Evolutionary conservation across 2,329 filamentous ascomycete species (phyloP).

Genomic region (Iodosphaeria phyllophila): DNA sequence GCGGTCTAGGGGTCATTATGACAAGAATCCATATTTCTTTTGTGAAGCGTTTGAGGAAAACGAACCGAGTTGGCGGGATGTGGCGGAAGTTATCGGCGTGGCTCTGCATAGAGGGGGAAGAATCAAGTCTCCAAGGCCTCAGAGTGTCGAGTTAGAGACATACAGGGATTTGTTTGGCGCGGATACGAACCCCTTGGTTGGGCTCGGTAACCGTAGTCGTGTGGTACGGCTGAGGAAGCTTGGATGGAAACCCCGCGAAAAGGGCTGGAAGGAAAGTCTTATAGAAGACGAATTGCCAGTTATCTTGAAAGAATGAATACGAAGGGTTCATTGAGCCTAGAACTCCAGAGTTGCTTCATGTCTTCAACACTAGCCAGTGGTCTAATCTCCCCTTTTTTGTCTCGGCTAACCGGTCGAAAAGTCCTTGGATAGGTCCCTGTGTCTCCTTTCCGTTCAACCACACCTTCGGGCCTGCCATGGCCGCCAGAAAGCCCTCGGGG

Average conservation of each 20-base stretch:
- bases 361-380: constrained; percentile 34
- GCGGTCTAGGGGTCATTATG: constrained; percentile 7
- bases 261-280: constrained; percentile 18
- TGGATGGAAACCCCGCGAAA: constrained; percentile 25
- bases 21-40: constrained; percentile 29
- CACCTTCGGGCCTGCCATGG: constrained; percentile 63
- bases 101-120: constrained; percentile 17
- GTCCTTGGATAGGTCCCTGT: constrained; percentile 56
- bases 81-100: constrained; percentile 17
- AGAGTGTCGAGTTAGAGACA: constrained; percentile 14
- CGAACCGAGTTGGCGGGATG: constrained; percentile 23
- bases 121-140: constrained; percentile 16
- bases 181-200: constrained; percentile 17
- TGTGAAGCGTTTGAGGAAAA: constrained; percentile 19
- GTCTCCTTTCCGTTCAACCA: constrained; percentile 55
- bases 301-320: constrained; percentile 17
- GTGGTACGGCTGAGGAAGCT: constrained; percentile 22
- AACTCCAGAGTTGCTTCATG: no score
- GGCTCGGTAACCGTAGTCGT: constrained; percentile 21
- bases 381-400: constrained; percentile 14
- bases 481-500: constrained; percentile 71
- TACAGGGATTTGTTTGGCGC: constrained; percentile 21
- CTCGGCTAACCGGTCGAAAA: constrained; percentile 40
- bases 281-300: constrained; percentile 22
- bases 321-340: no score